Evolutionary conservation across 2,329 filamentous ascomycete species (phyloP).

Genomic region (Clarireedia sp.): DNA sequence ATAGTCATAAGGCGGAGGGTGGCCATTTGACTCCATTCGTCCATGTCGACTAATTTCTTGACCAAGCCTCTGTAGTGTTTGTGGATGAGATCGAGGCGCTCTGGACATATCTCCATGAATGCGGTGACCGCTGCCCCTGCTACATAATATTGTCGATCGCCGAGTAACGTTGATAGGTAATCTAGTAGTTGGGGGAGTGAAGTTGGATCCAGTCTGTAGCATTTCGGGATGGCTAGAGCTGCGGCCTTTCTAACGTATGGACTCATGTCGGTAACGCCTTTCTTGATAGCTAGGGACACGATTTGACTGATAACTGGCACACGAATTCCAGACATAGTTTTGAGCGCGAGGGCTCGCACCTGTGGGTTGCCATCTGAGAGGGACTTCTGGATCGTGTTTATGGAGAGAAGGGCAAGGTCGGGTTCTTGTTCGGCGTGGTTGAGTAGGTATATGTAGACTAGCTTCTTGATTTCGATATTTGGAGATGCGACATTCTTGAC

Average conservation of each 20-base stretch:
- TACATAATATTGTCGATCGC: constrained; percentile 94
- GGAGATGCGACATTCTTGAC: constrained; percentile 96
- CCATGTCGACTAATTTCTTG: constrained; percentile 94
- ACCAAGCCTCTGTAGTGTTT: constrained; percentile 79
- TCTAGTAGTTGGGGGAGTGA: constrained; percentile 80
- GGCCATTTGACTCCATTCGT: constrained; percentile 93
- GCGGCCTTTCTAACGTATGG: constrained; percentile 88
- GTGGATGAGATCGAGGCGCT: constrained; percentile 81
- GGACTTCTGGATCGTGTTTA: constrained; percentile 98
- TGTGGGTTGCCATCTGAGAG: constrained; percentile 88
- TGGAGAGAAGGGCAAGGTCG: constrained; percentile 88
- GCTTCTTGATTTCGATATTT: constrained; percentile 91
- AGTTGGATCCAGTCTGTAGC: constrained; percentile 80
- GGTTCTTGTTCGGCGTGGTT: constrained; percentile 95
- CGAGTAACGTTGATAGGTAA: constrained; percentile 68
- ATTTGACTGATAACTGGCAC: constrained; percentile 98
- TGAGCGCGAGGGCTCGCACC: constrained; percentile 81
- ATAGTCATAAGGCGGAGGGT: constrained; percentile 72
- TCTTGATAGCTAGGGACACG: constrained; percentile 90
- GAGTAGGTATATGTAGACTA: constrained; percentile 97
- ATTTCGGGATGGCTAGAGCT: constrained; percentile 90
- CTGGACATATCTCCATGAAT: constrained; percentile 83
- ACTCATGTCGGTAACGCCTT: constrained; percentile 88
- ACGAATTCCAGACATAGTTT: constrained; percentile 95
- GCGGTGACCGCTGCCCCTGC: constrained; percentile 85